Conservation (phyloP, 768 basidiomycete species). For the Cubamyces lactineus region DNA sequence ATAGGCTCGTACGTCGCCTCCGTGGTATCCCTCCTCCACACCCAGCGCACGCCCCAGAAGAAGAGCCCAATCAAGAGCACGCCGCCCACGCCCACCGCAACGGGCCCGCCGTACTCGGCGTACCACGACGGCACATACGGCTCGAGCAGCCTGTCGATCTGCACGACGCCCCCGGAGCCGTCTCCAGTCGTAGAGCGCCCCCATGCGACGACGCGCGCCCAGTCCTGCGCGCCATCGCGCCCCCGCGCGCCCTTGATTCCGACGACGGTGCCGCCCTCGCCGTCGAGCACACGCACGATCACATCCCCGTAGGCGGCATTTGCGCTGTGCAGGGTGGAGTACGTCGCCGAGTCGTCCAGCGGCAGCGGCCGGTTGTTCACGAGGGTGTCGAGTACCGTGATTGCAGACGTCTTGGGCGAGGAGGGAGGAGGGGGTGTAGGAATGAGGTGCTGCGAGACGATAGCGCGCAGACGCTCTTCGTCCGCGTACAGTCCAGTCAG, state of each 20-base stretch:
- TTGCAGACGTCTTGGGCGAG: constrained; percentile 32
- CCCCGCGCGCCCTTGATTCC: constrained; percentile 77
- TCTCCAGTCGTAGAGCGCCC: constrained; percentile 75
- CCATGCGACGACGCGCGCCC: constrained; percentile 69
- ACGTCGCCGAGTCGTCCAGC: constrained; percentile 71
- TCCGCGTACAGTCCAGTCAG: constrained; percentile 72
- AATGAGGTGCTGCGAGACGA: constrained; percentile 80
- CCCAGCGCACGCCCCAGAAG: constrained; percentile 68
- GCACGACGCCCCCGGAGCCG: constrained; percentile 85
- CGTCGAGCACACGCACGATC: constrained; percentile 65
- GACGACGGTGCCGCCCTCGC: constrained; percentile 50
- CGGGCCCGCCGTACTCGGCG: constrained; percentile 71
- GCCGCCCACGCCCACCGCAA: constrained; percentile 62
- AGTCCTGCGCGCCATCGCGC: constrained; percentile 62
- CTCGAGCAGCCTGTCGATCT: constrained; percentile 79
- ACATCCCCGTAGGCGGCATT: constrained; percentile 72
- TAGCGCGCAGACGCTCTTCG: constrained; percentile 50
- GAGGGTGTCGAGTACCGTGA: constrained; percentile 35
- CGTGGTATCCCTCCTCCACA: constrained; percentile 77
- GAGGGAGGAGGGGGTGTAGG: constrained; percentile 42
- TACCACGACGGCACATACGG: constrained; percentile 92
- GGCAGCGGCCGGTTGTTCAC: constrained; percentile 75
- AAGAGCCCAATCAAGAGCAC: constrained; percentile 64
- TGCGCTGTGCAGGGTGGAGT: constrained; percentile 75
- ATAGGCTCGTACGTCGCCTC: constrained; percentile 91